Conservation (phyloP, 2,329 filamentous ascomycete species). For the Colletotrichum incanum region DNA sequence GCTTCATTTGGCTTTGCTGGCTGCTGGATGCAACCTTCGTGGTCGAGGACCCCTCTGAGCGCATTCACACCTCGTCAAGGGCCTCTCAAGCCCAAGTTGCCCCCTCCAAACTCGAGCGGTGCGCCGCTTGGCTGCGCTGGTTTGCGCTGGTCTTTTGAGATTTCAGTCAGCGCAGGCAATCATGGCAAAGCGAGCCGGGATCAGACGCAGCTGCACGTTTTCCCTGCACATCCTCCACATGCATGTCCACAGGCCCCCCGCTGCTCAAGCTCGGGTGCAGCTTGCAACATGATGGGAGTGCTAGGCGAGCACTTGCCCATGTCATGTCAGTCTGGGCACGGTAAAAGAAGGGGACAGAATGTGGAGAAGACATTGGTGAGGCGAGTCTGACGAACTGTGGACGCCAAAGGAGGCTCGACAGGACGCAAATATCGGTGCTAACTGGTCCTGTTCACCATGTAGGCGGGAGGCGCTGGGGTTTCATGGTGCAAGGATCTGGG, state of each 20-base stretch:
- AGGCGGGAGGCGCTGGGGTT: neutral
- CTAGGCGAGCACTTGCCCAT: neutral
- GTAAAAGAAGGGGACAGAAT: neutral
- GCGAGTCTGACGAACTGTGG: neutral
- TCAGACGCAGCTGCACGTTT: conserved; percentile 25
- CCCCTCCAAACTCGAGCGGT: neutral
- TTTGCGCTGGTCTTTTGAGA: neutral
- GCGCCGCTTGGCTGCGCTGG: conserved; percentile 5
- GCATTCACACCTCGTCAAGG: neutral
- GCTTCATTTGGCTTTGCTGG: neutral
- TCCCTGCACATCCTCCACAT: conserved; percentile 12
- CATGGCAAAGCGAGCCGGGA: conserved; percentile 36
- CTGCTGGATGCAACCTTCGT: conserved; percentile 9
- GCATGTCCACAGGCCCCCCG: conserved; percentile 18
- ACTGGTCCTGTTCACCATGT: neutral
- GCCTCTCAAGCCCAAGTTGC: neutral
- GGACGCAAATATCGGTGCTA: neutral
- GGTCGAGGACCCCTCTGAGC: neutral
- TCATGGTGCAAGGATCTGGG: neutral
- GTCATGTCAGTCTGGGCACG: neutral
- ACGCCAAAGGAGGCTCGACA: neutral
- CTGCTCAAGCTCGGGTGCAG: neutral
- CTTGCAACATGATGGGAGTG: neutral
- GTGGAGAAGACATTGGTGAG: neutral
- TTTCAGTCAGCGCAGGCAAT: neutral